A percentile compares a stretch with the other conserved stretches of the same genome.
Evolutionary conservation across 768 basidiomycete species (phyloP).

Genomic region (Kwoniella sp.): DNA sequence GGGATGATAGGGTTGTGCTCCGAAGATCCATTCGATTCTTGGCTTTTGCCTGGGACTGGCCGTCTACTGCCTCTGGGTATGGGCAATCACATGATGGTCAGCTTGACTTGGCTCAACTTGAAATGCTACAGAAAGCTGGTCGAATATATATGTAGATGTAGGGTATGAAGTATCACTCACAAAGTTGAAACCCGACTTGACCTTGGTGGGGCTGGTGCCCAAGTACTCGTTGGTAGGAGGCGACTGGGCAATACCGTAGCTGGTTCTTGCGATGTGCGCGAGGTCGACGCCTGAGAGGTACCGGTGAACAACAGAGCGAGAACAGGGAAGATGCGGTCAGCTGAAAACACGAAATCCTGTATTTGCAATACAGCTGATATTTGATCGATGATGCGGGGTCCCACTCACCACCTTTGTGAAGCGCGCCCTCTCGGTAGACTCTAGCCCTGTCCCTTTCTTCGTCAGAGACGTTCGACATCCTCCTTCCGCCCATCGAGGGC

Average conservation of each 20-base stretch:
- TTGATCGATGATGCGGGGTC: too few relatives aligned
- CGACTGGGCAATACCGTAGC: slow-evolving; percentile 63
- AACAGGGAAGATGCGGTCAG: too few relatives aligned
- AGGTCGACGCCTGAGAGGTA: slow-evolving; percentile 61
- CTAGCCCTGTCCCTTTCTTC: slow-evolving; percentile 69
- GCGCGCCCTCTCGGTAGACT: slow-evolving; percentile 69
- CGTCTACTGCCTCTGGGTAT: neutral
- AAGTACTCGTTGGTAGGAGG: slow-evolving; percentile 58
- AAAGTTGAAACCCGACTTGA: slow-evolving; percentile 34
- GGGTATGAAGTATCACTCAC: neutral
- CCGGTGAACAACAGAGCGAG: neutral
- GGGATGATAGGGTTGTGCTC: too few relatives aligned
- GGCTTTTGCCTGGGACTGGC: too few relatives aligned
- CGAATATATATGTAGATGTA: too few relatives aligned
- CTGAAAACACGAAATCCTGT: too few relatives aligned
- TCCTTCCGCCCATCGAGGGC: slow-evolving; percentile 34
- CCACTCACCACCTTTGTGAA: slow-evolving; percentile 61
- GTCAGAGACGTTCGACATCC: slow-evolving; percentile 60
- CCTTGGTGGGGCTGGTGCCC: slow-evolving; percentile 50
- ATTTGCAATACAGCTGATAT: too few relatives aligned
- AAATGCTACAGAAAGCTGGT: too few relatives aligned
- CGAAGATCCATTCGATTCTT: too few relatives aligned
- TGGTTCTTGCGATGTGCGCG: slow-evolving; percentile 78
- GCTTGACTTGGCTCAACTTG: too few relatives aligned
- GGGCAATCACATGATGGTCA: neutral